Base-by-base conservation (phyloP, 2,329 filamentous ascomycete genomes). In the Xylariales sp. region DNA sequence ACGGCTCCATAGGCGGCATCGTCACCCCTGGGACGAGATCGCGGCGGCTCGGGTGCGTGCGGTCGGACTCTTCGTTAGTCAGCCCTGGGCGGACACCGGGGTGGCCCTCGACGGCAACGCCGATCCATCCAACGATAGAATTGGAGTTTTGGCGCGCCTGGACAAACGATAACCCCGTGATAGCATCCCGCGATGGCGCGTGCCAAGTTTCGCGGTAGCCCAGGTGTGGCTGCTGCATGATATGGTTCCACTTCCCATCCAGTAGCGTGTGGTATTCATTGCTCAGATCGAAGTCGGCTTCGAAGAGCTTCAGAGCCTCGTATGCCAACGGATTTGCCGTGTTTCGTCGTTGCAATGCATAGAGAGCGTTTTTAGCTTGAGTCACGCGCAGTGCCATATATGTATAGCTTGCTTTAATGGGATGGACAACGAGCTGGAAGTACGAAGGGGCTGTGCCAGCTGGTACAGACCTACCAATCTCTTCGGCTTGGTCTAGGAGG, bases 151-250 rank as follows among this genome's bases (percentile, higher is more conserved):
- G n/a, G n/a, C n/a, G n/a, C n/a, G n/a, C n/a, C n/a, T n/a, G n/a
- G 2, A 82, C 75, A 46, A 76, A 81, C 5, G 70, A 61, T 45
- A 85, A 66, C 6, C 75, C 70, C 0, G 82, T 81, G 2, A 83
- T 69, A 0, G 73, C 72, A 52, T 87, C 83, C 23, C 81, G 68
- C 82, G 85, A 85, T 1, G 83, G 81, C 54, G 86, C 82, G 58
- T 87, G 83, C 81, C 81, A 76, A 55, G 70, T 69, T 33, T 65
- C 67, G 37, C 74, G 63, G 32, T 72, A 77, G 15, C 72, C 72
- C 7, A 77, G 57, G 47, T 77, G 74, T n/a, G n/a, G n/a, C n/a
- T n/a, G n/a, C n/a, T n/a, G n/a, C n/a, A n/a, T n/a, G n/a, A 83
- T 78, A 52, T 76, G 66, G 48, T 65, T 69, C 78, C 78, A 81